Base-by-base conservation (phyloP, 129 eudicot genomes). In the Tagetes patula region DNA sequence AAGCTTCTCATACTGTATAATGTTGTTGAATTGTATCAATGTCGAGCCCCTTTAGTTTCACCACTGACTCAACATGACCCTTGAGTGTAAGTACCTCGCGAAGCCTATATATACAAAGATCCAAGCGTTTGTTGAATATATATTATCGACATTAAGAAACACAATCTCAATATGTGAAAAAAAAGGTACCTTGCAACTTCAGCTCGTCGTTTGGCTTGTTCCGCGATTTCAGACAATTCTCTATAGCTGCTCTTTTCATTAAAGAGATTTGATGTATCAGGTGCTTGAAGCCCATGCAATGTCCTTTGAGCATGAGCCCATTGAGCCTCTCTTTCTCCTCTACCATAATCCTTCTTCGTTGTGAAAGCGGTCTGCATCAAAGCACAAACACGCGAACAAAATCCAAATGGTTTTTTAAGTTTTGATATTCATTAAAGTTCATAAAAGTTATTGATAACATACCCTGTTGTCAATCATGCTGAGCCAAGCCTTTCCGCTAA, bases 401-500 rank as follows among this genome's bases (percentile, higher is more conserved):
- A 54, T n/a, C 59, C 60, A 54, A 6, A 61, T 61, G 45, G 36
- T 61, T 61, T 47, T 34, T 34, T 61, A 36, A 36, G 67, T 61
- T 61, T 11, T 61, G 12, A 13, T 12, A 12, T 61, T 61, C 67
- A 36, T 36, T 27, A 36, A 61, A 36, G 45, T 61, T 61, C 6
- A 61, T 11, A 43, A 61, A 61, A 0, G 45, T 36, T 61, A 37
- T 36, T 36, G 27, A 34, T 4, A 36, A 61, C 4, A 36, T 61
- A 61, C 67, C 67, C 67, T 90, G 87, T 86, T 87, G 46, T 90
- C 96, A 4, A 87, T 81, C 83, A 90, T 50, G 84, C 67, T 90
- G 72, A 64, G 77, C 97, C 97, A 91, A 34, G 95, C 97, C 84
- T 87, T 85, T 36, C 91, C 91, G 64, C 97, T 91, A 27, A 91